Base-by-base conservation (phyloP, 495 filamentous ascomycete species). In the Penicillium odoratum region DNA sequence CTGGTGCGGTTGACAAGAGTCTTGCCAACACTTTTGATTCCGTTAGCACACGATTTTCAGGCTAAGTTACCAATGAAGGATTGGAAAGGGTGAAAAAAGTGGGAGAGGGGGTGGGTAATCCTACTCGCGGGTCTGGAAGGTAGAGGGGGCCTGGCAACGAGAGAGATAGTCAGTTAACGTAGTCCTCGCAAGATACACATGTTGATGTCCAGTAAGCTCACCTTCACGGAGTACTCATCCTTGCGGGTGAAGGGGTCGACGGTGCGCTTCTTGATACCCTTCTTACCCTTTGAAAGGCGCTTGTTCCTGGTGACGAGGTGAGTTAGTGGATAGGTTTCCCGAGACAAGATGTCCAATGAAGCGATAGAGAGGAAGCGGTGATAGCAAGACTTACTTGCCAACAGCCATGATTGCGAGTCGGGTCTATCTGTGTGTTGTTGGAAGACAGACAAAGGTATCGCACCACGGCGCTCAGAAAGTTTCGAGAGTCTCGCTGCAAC, bases 281-380 rank as follows among this genome's bases (percentile, higher is more conserved):
- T 98, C 91, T 98, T 98, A 83, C 94, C 95, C 85, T 98, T 98
- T 51, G 94, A 98, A 82, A 98, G 86, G 78, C 94, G 90, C 91
- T 98, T 98, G 85, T 98, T 98, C 89, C 95, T 98, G 71, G 33
- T 59, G 53, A 60, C 31, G 30, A 67, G 69, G 26, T 64, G 67
- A 42, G 53, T 67, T 56, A 63, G 51, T 55, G 7, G 48, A 44
- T 30, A 16, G 7, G 38, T 7, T 40, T 40, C 38, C 3, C 7
- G 16, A 51, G 52, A 53, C 49, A 46, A 42, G 52, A 28, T 26
- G 25, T 42, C 47, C 26, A 36, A 38, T 15, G 52, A 50, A 18
- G 42, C 44, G 51, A 33, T 40, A 16, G 45, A 56, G 51, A 61
- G 51, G 44, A 44, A 42, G 21, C n/a, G 59, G 53, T 54, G 55